phyloP scores from a whole-genome alignment of 108 stramenopile genomes.

The Cyclostephanos tholiformis region DNA sequence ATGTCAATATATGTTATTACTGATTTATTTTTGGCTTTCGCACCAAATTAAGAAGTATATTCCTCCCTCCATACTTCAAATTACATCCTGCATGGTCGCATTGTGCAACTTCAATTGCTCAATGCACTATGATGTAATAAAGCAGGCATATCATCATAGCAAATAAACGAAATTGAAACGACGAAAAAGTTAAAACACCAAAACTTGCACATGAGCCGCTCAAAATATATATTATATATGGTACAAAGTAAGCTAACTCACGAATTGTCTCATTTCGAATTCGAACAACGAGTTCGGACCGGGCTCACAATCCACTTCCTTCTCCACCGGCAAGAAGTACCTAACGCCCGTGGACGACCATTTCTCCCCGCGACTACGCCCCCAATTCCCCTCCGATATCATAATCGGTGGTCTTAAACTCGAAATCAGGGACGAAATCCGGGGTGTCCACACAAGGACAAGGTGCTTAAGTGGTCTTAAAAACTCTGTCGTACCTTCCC shows the following conservation, averaged over 20 bases:
- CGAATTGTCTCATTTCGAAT: constrained; percentile 52
- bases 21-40: no score
- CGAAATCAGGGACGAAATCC: no score
- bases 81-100: constrained; percentile 42
- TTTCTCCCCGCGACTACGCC: no score
- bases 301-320: constrained; percentile 34
- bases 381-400: no score
- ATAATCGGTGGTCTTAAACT: no score
- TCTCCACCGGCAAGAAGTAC: constrained; percentile 37
- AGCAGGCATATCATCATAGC: neutral
- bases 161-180: neutral
- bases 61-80: constrained; percentile 2
- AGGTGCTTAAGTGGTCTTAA: no score
- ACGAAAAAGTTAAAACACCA: neutral
- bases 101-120: constrained; percentile 42
- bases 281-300: constrained; percentile 50
- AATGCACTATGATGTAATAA: constrained; percentile 24
- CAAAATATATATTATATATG: no score
- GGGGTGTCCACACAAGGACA: no score
- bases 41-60: no score
- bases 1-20: no score
- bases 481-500: no score
- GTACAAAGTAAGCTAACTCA: constrained; percentile 25
- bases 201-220: neutral
- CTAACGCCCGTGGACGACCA: constrained; percentile 6